Evolutionary conservation across 2,329 filamentous ascomycete species (phyloP), one percentile per base, ranked within the genome.

Genomic region (Elsinoe australis): DNA sequence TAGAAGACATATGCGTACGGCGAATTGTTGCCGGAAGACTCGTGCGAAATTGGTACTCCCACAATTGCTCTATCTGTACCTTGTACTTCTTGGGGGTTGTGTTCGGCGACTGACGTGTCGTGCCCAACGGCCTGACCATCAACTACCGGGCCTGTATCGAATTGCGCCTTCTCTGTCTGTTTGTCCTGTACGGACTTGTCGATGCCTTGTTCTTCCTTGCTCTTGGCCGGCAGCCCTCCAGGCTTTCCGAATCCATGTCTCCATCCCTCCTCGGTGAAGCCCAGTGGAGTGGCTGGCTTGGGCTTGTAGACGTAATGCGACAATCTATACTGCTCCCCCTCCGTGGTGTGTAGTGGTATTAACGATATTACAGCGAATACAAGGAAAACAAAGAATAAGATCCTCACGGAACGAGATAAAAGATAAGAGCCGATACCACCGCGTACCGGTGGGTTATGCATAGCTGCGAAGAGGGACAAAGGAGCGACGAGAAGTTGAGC

Each of bases 1-100:
- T 60, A 61, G 51, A 61, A 61, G 19, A 58, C 54, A 44, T 60
- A 61, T 6, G 57, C 55, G 36, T 56, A 61, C 3, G 47, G 44
- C 1, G 44, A 36, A 5, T 18, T 7, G 8, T 38, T 33, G 9
- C n/a, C 19, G 2, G 24, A 14, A 9, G 24, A 8, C 14, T 44
- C 39, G 4, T 32, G 24, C 39, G 12, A 31, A 8, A 29, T 19
- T 9, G 39, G 39, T 21, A 21, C 26, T 1, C 39, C 39, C 5
- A 29, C 15, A 14, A 32, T 15, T 3, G 26, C 39, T 8, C 15
- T 24, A 9, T 21, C 33, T 17, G 26, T 9, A 5, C 21, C 10
- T n/a, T 32, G 21, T 10, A 12, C 24, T 14, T 39, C 35, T 14
- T 39, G 26, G 12, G 26, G 7, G 12, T 29, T 12, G 26, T 29